Evolutionary conservation across 352 stramenopile species (phyloP).

Genomic region (Pythium monospermum): DNA sequence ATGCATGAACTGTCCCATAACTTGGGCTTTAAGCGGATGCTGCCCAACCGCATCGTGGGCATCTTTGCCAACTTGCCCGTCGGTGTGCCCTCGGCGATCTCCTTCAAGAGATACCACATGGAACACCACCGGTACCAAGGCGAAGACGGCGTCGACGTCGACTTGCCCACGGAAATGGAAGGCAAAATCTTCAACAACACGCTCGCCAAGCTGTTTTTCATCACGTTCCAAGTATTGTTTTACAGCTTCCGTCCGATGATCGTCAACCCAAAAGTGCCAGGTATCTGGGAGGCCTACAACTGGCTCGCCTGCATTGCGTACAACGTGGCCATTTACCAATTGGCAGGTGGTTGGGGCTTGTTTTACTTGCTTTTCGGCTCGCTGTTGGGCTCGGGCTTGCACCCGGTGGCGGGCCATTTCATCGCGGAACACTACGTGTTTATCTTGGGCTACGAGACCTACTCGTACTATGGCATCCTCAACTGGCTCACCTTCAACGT

Average conservation of each 20-base stretch:
- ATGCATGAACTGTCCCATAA: constrained; percentile 97
- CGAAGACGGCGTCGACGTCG: constrained; percentile 91
- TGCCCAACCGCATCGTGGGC: constrained; percentile 87
- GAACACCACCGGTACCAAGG: constrained; percentile 97
- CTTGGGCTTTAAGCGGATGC: constrained; percentile 89
- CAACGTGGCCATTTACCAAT: constrained; percentile 75
- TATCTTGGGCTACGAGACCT: constrained; percentile 93
- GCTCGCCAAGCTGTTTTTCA: constrained; percentile 89
- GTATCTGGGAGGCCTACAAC: constrained; percentile 89
- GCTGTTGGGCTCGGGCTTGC: constrained; percentile 89
- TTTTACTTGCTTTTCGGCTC: constrained; percentile 91
- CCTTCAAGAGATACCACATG: constrained; percentile 97
- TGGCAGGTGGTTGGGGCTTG: constrained; percentile 78
- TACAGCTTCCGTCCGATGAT: constrained; percentile 92
- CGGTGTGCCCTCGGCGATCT: constrained; percentile 86
- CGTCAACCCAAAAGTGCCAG: constrained; percentile 89
- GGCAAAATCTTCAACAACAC: constrained; percentile 86
- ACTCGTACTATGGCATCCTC: constrained; percentile 97
- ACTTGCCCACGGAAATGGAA: constrained; percentile 91
- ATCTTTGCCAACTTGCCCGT: constrained; percentile 94
- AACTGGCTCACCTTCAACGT: constrained; percentile 98
- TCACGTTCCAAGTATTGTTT: constrained; percentile 91
- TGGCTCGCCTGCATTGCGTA: constrained; percentile 74
- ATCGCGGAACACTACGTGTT: constrained; percentile 98
- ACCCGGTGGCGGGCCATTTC: constrained; percentile 96